Evolutionary conservation across 2,329 filamentous ascomycete species (phyloP), one percentile per base, ranked within the genome.

Genomic region (Cercospora beticola): DNA sequence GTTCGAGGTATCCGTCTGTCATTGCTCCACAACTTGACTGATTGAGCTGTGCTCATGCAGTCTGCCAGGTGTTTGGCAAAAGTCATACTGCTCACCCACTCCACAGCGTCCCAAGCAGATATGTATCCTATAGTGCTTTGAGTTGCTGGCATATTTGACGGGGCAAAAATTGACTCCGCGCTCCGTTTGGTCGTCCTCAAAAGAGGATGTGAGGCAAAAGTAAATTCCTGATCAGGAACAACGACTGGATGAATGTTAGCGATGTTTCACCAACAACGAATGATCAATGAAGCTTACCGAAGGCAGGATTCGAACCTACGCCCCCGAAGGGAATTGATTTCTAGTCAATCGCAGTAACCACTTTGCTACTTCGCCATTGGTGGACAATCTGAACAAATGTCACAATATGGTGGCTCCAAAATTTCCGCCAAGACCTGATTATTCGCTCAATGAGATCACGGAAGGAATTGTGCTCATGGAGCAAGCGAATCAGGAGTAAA

Each of bases 261-360:
- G 2, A 36, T 16, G 4, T 16, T n/a, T n/a, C 36, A n/a, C 14
- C 16, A 8, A 16, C 12, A 16, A 36, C 2, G 31, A 5, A 0
- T 33, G 4, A 12, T 33, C 33, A 10, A 7, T 40, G 14, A 40
- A 12, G 14, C 36, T 40, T n/a, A 40, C 36, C 63, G 67, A 54
- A 61, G 69, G 69, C 69, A 68, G 70, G 68, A 71, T 65, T 73
- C 68, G 74, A 76, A 76, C 75, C 66, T 74, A 66, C 70, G 74
- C 74, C 69, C 67, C 74, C 75, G 74, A 76, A 76, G 74, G 73
- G 73, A 77, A 76, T 74, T 74, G 75, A 76, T 77, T 77, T 76
- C 74, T 75, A 76, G 75, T 76, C 75, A 75, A 74, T 76, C 75
- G 76, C 75, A 73, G 67, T 76, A 71, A 71, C 69, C 69, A 70